phyloP scores from a whole-genome alignment of 305 asterid genomes.

The Plantago rigida region DNA sequence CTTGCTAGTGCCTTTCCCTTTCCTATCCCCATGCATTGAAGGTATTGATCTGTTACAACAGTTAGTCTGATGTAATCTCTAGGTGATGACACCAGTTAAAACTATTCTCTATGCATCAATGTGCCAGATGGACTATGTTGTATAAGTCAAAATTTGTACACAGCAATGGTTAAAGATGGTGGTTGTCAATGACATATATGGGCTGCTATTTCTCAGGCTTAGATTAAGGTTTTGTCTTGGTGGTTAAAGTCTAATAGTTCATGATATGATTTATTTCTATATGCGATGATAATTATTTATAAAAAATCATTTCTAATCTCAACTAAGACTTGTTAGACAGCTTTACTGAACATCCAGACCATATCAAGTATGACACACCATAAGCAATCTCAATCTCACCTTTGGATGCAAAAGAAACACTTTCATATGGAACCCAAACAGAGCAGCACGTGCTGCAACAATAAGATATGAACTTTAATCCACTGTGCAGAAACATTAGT shows the following conservation, averaged over 20 bases:
- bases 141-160: too few relatives aligned
- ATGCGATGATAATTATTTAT: background rate
- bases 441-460: constrained; percentile 68
- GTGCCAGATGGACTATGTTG: too few relatives aligned
- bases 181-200: too few relatives aligned
- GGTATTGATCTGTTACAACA: background rate
- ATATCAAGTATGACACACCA: constrained; percentile 5
- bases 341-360: too few relatives aligned
- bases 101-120: too few relatives aligned
- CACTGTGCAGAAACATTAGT: constrained; percentile 15
- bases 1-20: constrained; percentile 7
- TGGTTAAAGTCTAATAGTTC: too few relatives aligned
- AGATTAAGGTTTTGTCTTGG: too few relatives aligned
- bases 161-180: too few relatives aligned
- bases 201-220: too few relatives aligned
- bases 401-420: constrained; percentile 76
- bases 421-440: constrained; percentile 72
- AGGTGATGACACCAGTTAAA: background rate
- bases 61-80: too few relatives aligned
- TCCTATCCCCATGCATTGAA: constrained; percentile 13
- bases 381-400: constrained; percentile 36
- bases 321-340: background rate
- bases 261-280: too few relatives aligned
- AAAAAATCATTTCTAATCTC: background rate
- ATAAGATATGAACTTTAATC: constrained; percentile 21